Evolutionary conservation across 768 basidiomycete genomes (phyloP), one percentile per base, ranked within the genome.

Genomic region (Nevesoporus exiguus): DNA sequence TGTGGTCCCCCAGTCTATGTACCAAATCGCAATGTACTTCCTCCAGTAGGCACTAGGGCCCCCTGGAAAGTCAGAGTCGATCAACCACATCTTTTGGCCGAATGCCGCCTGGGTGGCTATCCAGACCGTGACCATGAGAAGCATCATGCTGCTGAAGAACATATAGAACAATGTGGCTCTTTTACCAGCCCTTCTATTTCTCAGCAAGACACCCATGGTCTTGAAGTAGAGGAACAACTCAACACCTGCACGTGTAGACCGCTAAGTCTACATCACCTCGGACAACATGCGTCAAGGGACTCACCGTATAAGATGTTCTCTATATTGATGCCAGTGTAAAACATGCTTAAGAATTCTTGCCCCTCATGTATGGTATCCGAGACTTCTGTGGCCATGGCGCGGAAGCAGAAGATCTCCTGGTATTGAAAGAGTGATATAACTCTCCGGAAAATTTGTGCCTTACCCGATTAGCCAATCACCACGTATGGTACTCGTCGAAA

Each of bases 31-130:
- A 15, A 60, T 48, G 27, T 71, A 41, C 9, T 61, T 45, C 14
- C 40, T 51, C 45, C 73, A 64, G 52, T 74, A 78, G 3, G 56
- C 66, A 7, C 57, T 50, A 25, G 68, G 67, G 2, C 75, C 75
- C 0, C 74, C 74, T 17, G 73, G 73, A 47, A 65, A 72, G 15
- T 62, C 25, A 0, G 55, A 17, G n/a, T 74, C 52, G 1, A 67
- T 31, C 17, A 77, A 55, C 76, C 76, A 77, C 61, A 73, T 68
- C 21, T 66, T 49, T 55, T 70, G 57, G 7, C 66, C 66, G n/a
- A 70, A 67, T 3, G 66, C 15, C 2, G 51, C 48, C 11, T 55
- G 39, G 5, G 54, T 49, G 19, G 61, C 57, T 17, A 71, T 47
- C 53, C 66, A 72, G n/a, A 74, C 49, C 0, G 74, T 73, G 64